A percentile compares a stretch with the other conserved stretches of the same genome.
Conservation (phyloP, 805 yeast genomes). For the Zygoascus bituminiphila region DNA sequence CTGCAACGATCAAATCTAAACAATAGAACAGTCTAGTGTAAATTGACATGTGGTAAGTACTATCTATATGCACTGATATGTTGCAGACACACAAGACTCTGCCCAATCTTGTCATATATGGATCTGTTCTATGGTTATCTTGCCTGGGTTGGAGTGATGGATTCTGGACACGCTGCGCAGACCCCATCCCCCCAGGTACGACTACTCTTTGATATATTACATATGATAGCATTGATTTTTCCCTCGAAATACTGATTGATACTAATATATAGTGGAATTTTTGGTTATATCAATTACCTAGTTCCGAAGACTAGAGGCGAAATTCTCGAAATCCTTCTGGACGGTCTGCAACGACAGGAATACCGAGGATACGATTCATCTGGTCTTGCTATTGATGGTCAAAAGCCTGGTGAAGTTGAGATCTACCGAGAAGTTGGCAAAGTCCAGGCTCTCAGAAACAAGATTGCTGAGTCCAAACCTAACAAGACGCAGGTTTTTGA, state of each 20-base stretch:
- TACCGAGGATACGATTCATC: conserved; percentile 98
- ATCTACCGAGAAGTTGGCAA: conserved; percentile 86
- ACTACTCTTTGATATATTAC: not conserved
- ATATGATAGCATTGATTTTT: not conserved
- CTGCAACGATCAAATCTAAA: too few species aligned
- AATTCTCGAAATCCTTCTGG: conserved; percentile 79
- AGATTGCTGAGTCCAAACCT: conserved; percentile 38
- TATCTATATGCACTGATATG: too few species aligned
- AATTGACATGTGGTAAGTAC: too few species aligned
- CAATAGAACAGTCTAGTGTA: too few species aligned
- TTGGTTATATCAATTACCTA: conserved; percentile 93
- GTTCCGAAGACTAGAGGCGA: conserved; percentile 91
- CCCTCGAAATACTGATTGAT: too few species aligned
- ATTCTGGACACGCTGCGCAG: not conserved
- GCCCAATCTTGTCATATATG: too few species aligned
- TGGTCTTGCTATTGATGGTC: conserved; percentile 93
- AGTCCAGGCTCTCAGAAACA: conserved; percentile 69
- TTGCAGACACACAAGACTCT: too few species aligned
- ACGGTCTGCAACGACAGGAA: conserved; percentile 68
- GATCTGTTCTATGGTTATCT: too few species aligned
- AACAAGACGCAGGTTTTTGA: conserved; percentile 53
- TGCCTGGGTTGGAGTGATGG: too few species aligned
- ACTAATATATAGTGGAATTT: conserved; percentile 68
- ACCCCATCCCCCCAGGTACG: not conserved
- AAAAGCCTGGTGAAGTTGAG: conserved; percentile 57